Evolutionary conservation across 805 yeast species (phyloP).

Genomic region (Grigorovia humatica): DNA sequence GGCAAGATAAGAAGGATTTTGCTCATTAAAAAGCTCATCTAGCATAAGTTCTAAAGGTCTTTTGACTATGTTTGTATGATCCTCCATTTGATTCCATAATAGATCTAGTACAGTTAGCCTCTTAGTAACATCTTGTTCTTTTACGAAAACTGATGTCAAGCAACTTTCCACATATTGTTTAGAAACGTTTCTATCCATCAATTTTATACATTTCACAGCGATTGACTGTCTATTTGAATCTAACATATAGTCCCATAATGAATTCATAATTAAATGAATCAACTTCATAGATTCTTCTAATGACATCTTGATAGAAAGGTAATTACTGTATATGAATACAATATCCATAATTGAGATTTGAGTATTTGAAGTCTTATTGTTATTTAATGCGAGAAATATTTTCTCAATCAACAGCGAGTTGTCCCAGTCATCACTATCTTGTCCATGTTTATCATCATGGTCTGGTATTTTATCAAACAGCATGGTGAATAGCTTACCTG

Average conservation of each 20-base stretch:
- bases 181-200: conserved; percentile 44
- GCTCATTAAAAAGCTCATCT: conserved; percentile 45
- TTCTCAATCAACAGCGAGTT: conserved; percentile 27
- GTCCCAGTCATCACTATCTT: conserved; percentile 19
- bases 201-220: conserved; percentile 54
- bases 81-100: conserved; percentile 65
- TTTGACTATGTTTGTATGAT: conserved; percentile 29
- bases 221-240: conserved; percentile 55
- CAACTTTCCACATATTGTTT: conserved; percentile 62
- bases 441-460: conserved; percentile 8
- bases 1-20: conserved; percentile 33
- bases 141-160: conserved; percentile 43
- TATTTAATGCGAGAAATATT: conserved; percentile 12
- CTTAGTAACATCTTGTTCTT: conserved; percentile 29
- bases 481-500: conserved; percentile 28
- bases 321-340: conserved; percentile 24
- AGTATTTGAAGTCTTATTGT: conserved; percentile 3
- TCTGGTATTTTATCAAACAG: conserved; percentile 40
- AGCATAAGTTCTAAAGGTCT: conserved; percentile 59
- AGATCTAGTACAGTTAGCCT: conserved; percentile 48
- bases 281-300: conserved; percentile 17
- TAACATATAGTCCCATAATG: conserved; percentile 47
- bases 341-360: conserved; percentile 19
- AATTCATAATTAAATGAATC: conserved; percentile 25
- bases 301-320: conserved; percentile 20